Base-by-base conservation (phyloP, 371 early-diverging fungal species). In the Rhizopus stolonifer region DNA sequence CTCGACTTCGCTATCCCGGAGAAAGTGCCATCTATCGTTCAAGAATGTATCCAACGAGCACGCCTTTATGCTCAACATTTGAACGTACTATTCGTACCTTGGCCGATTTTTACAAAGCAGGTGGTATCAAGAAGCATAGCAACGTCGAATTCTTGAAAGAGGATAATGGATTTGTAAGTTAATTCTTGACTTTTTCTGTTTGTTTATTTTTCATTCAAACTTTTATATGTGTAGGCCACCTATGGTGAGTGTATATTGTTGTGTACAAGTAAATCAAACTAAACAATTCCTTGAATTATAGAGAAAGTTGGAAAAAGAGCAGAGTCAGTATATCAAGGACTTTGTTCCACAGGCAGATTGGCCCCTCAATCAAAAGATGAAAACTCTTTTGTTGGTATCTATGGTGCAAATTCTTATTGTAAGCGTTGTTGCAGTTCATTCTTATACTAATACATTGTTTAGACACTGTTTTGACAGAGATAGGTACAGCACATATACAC, bases 21-120 rank as follows among this genome's bases (percentile, higher is more conserved):
- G 91, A 91, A 60, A 80, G 83, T 9, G 84, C 87, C 15, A 66
- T 91, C 15, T 77, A 89, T 61, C 81, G 93, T 23, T 82, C 89
- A 25, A 82, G 87, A 46, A 62, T 72, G 56, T 74, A 83, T 24
- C 85, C 90, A 21, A 76, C 76, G 60, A 85, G 83, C 14, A 61
- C 70, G 1, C 74, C 79, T 0, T 65, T 87, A 23, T 56, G 77
- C 45, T 57, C 61, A 22, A 71, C 69, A 2, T 65, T 78, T 31
- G 64, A 65, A 15, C 69, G 74, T n/a, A 56, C 47, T 46, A 62
- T 82, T 54, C 77, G 74, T 47, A 81, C 84, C 0, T 47, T 83
- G 22, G 54, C 70, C 19, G 84, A 83, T 56, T 65, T 81, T n/a
- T 81, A 77, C 61, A 69, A 73, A 22, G 47, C 52, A 0, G 72